A percentile compares a stretch with the other conserved stretches of the same genome.
These are phyloP conservation scores for Fusarium sp. DNA, from an alignment of 2,329 filamentous ascomycete genomes.

Conservation along the genomic window DNA sequence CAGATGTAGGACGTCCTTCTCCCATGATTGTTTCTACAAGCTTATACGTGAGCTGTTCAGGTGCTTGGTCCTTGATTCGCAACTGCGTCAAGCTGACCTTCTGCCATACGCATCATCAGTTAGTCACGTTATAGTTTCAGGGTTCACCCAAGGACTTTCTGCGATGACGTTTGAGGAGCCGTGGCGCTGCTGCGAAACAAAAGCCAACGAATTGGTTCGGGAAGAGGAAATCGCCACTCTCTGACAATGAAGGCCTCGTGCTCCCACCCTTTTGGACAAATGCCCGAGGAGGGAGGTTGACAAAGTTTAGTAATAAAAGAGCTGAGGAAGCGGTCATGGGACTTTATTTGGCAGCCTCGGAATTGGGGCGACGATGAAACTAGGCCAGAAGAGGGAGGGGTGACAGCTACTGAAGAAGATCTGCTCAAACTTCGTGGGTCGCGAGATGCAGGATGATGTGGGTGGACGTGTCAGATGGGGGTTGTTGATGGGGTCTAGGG, in stretches of 20 bases:
- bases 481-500: neutral
- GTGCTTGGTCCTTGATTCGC: neutral
- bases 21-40: no score
- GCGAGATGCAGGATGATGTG: slow-evolving; percentile 17
- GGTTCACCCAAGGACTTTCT: neutral
- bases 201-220: slow-evolving; percentile 2
- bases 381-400: slow-evolving; percentile 29
- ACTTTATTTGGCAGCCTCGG: slow-evolving; percentile 18
- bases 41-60: neutral
- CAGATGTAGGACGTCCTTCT: no score
- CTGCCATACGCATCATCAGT: neutral
- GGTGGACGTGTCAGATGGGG: slow-evolving; percentile 7
- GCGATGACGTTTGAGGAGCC: slow-evolving; percentile 15
- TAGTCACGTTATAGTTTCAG: neutral
- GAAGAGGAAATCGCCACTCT: slow-evolving; percentile 4
- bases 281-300: slow-evolving; percentile 6
- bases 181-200: slow-evolving; percentile 12
- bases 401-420: slow-evolving; percentile 6
- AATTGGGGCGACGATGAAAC: slow-evolving; percentile 17
- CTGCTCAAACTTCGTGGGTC: slow-evolving; percentile 2
- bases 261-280: slow-evolving; percentile 1
- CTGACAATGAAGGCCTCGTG: slow-evolving; percentile 20
- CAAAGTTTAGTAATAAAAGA: slow-evolving; percentile 15
- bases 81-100: neutral
- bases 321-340: slow-evolving; percentile 31